Conservation (phyloP, 495 filamentous ascomycete species). For the Penicillium parvum region DNA sequence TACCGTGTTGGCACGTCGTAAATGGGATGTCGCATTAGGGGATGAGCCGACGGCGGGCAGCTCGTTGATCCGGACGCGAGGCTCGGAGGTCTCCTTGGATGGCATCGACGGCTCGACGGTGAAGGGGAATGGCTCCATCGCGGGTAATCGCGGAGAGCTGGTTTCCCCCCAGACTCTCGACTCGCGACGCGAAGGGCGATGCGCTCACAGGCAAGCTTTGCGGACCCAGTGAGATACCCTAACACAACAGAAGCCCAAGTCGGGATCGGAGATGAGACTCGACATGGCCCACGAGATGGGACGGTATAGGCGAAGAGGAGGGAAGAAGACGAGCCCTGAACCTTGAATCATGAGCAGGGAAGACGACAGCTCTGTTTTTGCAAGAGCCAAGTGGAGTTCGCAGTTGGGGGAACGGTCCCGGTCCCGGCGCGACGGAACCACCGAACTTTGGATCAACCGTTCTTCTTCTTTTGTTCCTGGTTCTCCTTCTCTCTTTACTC, state of each 20-base stretch:
- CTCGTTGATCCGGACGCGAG: constrained; percentile 21
- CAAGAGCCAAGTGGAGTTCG: constrained; percentile 17
- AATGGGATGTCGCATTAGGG: constrained; percentile 20
- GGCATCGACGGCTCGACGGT: constrained; percentile 11
- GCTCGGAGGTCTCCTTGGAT: constrained; percentile 14
- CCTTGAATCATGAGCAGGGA: no score
- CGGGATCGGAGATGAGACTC: constrained; percentile 31
- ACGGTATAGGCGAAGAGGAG: not conserved
- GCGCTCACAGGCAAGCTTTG: not conserved
- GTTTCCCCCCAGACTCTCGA: constrained; percentile 2
- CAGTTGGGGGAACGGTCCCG: no score
- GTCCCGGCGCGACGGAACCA: constrained; percentile 28
- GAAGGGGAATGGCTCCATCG: constrained; percentile 22
- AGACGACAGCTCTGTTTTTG: constrained; percentile 20
- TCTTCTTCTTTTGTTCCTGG: not conserved
- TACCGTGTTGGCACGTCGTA: constrained; percentile 44
- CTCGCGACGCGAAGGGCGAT: constrained; percentile 15
- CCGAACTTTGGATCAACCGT: constrained; percentile 10
- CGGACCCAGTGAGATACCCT: constrained; percentile 7
- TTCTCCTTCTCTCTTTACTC: no score
- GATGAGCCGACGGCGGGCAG: constrained; percentile 13
- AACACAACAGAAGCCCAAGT: constrained; percentile 22
- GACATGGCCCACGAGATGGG: constrained; percentile 27
- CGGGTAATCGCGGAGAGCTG: constrained; percentile 14
- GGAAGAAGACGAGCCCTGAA: not conserved